Evolutionary conservation across 2,329 filamentous ascomycete species (phyloP).

Genomic region (Apiospora malaysiana): DNA sequence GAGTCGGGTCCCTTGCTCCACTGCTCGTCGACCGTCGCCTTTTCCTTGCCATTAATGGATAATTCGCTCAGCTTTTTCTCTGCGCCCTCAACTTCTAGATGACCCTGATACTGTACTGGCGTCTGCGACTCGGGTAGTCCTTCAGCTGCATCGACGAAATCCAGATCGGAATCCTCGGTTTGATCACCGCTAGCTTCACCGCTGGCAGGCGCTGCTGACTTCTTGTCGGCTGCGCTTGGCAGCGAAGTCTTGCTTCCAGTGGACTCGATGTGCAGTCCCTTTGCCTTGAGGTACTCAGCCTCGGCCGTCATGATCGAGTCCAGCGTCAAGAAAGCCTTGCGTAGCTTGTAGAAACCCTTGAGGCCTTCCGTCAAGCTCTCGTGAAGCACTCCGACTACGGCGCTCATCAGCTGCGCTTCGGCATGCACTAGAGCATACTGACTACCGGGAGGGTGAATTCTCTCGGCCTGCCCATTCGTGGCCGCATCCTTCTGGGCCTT

Average conservation of each 20-base stretch:
- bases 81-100: conserved; percentile 43
- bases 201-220: conserved; percentile 36
- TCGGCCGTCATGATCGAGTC: conserved; percentile 81
- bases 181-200: conserved; percentile 45
- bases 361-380: conserved; percentile 92
- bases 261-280: conserved; percentile 35
- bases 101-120: conserved; percentile 52
- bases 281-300: conserved; percentile 54
- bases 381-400: conserved; percentile 86
- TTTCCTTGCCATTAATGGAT: conserved; percentile 30
- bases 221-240: conserved; percentile 30
- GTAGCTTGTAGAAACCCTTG: conserved; percentile 89
- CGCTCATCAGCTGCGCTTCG: conserved; percentile 86
- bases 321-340: conserved; percentile 85
- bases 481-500: conserved; percentile 70
- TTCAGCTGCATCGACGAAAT: conserved; percentile 65
- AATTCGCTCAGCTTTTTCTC: conserved; percentile 36
- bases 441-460: conserved; percentile 79
- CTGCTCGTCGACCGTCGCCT: conserved; percentile 9
- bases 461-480: conserved; percentile 36
- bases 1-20: conserved; percentile 58
- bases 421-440: conserved; percentile 87
- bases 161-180: conserved; percentile 47
- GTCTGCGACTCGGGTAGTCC: conserved; percentile 50
- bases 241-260: conserved; percentile 29